Base-by-base conservation (phyloP, 192 early-diverging fungal species). In the Spizellomyces sp. region DNA sequence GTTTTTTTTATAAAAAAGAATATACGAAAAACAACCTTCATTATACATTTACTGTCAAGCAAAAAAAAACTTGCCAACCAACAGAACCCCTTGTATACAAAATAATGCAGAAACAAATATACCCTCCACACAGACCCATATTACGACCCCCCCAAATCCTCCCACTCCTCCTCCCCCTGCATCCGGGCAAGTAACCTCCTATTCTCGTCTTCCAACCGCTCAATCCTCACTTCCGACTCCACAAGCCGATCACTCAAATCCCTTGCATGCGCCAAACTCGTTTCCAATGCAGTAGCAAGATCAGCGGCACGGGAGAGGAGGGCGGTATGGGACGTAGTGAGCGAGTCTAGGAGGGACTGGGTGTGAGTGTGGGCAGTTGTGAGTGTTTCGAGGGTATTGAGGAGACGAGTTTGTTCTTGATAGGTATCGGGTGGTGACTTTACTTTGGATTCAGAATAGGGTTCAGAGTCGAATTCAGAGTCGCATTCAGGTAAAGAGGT, bases 131-230 rank as follows among this genome's bases (percentile, higher is more conserved):
- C 0, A 36, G 3, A 36, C 27, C 27, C 27, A 36, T 36, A 36
- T 36, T 36, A 36, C 3, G 1, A 36, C 27, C 27, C 27, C 0
- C 27, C 27, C 27, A 36, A 36, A 36, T 2, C 27, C 27, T 36
- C 27, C 27, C 27, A 36, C 27, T 36, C 27, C 27, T 36, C 27
- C 27, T 36, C 27, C 27, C 27, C 50, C 12, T 54, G 12, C 50
- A 54, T 2, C 14, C 50, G 0, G 1, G 50, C 12, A n/a, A 54
- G 1, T 4, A 72, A 46, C 1, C 45, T 44, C 9, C 70, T n/a
- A 45, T 72, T 72, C 52, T 72, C 70, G 8, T 72, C 62, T 8
- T 72, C 70, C 8, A 72, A 48, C 4, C 54, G 22, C 21, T 41
- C n/a, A n/a, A 72, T 57, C 50, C 55, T 14, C 36, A 6, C 8